Evolutionary conservation across 208 protist genomes (phyloP).

Genomic region (Leishmania guyanensis): DNA sequence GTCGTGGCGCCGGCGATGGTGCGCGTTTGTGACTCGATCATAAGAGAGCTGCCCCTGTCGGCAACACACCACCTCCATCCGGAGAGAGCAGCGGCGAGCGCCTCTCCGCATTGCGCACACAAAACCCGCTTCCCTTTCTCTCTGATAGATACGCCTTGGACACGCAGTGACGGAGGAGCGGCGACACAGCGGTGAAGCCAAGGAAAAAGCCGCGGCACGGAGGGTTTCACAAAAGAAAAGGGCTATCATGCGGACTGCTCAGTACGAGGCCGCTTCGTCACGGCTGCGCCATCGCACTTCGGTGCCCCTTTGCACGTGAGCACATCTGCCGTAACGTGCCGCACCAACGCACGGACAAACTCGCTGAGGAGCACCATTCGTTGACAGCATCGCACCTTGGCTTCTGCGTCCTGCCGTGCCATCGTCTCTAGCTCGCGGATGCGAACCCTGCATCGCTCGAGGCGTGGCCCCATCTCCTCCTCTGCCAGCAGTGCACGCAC

Average conservation of each 20-base stretch:
- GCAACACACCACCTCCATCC: background rate
- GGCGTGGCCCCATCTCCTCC: constrained; percentile 25
- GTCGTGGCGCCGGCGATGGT: background rate
- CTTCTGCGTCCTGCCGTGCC: constrained; percentile 27
- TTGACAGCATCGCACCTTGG: constrained; percentile 40
- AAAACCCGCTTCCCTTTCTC: background rate
- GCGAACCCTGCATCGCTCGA: constrained; percentile 33
- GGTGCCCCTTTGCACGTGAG: background rate
- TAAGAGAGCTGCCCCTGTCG: background rate
- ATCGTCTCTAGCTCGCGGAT: constrained; percentile 43
- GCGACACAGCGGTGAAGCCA: background rate
- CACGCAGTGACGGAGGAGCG: background rate
- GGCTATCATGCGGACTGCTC: background rate
- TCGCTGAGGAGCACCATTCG: constrained; percentile 54
- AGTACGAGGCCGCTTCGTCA: constrained; percentile 3
- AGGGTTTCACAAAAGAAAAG: background rate
- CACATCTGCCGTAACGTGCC: constrained; percentile 8
- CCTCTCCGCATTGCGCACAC: background rate
- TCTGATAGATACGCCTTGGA: background rate
- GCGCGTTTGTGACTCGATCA: background rate
- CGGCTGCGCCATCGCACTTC: background rate
- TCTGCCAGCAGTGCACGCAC: constrained; percentile 18
- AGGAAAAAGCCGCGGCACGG: background rate
- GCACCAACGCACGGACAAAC: constrained; percentile 29
- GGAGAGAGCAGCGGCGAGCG: background rate